phyloP scores from a whole-genome alignment of 2,329 filamentous ascomycete species.

The Emergomyces orientalis region DNA sequence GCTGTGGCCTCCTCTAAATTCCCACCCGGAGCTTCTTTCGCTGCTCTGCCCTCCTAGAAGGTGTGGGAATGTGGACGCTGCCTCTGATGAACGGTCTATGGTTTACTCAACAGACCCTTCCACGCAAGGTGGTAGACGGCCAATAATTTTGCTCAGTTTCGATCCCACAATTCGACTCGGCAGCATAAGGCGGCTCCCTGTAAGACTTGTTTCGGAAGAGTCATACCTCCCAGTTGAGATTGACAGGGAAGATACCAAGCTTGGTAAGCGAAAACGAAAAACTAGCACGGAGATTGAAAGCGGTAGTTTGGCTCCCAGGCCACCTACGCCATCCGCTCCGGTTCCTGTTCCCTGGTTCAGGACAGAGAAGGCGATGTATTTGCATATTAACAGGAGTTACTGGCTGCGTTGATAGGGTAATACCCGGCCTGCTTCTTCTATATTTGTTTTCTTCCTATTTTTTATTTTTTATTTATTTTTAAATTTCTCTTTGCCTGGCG shows the following conservation, averaged over 20 bases:
- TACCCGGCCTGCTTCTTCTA: not conserved
- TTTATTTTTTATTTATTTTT: not conserved
- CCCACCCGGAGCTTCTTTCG: constrained; percentile 29
- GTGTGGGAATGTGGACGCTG: constrained; percentile 18
- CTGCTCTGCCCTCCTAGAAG: constrained; percentile 32
- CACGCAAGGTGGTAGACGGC: constrained; percentile 7
- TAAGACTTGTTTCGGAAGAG: not conserved
- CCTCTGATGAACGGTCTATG: constrained; percentile 15
- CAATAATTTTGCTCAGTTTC: constrained; percentile 16
- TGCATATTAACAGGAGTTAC: constrained; percentile 13
- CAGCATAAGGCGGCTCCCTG: constrained; percentile 10
- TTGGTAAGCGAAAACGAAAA: constrained; percentile 1
- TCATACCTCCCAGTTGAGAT: constrained; percentile 2
- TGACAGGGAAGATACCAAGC: constrained; percentile 1
- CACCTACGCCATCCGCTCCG: not conserved
- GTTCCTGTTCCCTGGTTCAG: constrained; percentile 11
- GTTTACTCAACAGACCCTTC: constrained; percentile 14
- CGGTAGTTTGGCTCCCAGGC: not conserved
- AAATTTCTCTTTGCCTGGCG: not conserved
- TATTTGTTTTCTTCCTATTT: not conserved
- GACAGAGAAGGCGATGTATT: constrained; percentile 13
- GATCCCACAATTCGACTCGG: constrained; percentile 15
- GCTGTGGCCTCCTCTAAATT: constrained; percentile 36
- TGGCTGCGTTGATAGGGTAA: constrained; percentile 15
- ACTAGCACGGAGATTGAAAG: not conserved